These are phyloP conservation scores for Samsoniella hepiali DNA, from an alignment of 2,329 filamentous ascomycete genomes.

Conservation along the genomic window DNA sequence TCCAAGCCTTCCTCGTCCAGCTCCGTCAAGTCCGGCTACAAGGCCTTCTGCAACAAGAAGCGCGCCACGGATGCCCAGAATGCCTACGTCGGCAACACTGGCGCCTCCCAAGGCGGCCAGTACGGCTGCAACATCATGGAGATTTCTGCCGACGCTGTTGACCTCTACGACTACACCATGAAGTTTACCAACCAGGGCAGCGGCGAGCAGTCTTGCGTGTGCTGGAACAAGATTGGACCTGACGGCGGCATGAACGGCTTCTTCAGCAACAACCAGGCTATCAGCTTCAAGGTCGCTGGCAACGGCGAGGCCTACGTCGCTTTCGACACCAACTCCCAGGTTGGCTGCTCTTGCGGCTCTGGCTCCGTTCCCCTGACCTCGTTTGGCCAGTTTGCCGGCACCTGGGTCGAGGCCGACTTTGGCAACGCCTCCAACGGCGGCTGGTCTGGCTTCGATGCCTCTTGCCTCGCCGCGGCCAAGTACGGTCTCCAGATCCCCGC, in stretches of 20 bases:
- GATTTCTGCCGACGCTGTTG: conserved; percentile 34
- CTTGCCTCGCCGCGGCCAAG: conserved; percentile 43
- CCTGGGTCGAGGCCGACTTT: conserved; percentile 52
- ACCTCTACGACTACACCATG: conserved; percentile 44
- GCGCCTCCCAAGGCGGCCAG: conserved; percentile 29
- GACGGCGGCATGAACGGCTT: conserved; percentile 45
- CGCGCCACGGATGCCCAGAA: conserved; percentile 46
- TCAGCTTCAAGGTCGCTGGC: conserved; percentile 41
- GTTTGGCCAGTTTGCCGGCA: conserved; percentile 41
- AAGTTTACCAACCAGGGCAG: conserved; percentile 39
- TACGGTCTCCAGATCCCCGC: conserved; percentile 31
- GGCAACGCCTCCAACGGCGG: conserved; percentile 43
- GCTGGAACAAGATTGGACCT: conserved; percentile 53
- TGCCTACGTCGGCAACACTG: conserved; percentile 45
- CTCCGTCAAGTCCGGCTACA: conserved; percentile 23
- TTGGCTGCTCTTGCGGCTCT: conserved; percentile 43
- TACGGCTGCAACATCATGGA: conserved; percentile 54
- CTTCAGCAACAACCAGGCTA: conserved; percentile 40
- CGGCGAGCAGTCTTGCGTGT: conserved; percentile 37
- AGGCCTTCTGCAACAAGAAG: conserved; percentile 41
- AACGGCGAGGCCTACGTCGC: conserved; percentile 40
- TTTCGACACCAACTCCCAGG: conserved; percentile 46
- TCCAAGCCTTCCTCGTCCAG: conserved; percentile 7
- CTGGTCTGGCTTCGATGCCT: conserved; percentile 51
- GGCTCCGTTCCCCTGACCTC: conserved; percentile 34